Evolutionary conservation across 75 land plant genomes (phyloP), one percentile per base, ranked within the genome.

Genomic region (Cupressus sempervirens): DNA sequence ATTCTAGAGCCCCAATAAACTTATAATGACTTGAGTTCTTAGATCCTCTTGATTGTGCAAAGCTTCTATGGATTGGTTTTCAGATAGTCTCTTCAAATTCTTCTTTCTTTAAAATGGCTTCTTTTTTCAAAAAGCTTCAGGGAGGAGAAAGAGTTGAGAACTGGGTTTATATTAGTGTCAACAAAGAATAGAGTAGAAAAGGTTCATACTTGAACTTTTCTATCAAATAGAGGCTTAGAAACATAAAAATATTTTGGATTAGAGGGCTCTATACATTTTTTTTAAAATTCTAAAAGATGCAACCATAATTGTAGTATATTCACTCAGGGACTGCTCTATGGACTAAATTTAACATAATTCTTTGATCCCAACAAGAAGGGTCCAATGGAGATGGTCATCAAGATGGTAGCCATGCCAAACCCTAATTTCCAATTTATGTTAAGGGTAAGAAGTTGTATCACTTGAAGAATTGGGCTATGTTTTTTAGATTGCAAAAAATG

Each of bases 1-100:
- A 92, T 87, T 30, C 91, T 90, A 6, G 91, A 86, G 3, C 90
- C 84, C 95, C 96, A 93, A 50, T 65, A 96, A 84, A 81, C 90
- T 90, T 9, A 96, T 38, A 95, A 84, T 40, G 93, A 84, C 86
- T 95, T 96, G 45, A 95, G 87, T 52, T 93, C 95, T 83, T 96
- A 95, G 20, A 96, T 96, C 87, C 93, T 91, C 29, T 94, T 88
- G 5, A 93, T 89, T 3, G 92, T 92, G 90, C 92, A 93, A 10
- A 96, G 86, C 12, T 81, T 86, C 96, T 95, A 95, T 16, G 94
- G 91, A 82, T 91, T 84, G 41, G 15, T 4, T 86, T 85, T 15
- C 67, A 65, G 7, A 89, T 91, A 74, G 90, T 83, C 13, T 81
- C 50, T 35, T 80, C 70, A 18, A 86, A 54, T 48, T 89, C 93